Base-by-base conservation (phyloP, 2,329 filamentous ascomycete species). In the Leptodontidium sp. region DNA sequence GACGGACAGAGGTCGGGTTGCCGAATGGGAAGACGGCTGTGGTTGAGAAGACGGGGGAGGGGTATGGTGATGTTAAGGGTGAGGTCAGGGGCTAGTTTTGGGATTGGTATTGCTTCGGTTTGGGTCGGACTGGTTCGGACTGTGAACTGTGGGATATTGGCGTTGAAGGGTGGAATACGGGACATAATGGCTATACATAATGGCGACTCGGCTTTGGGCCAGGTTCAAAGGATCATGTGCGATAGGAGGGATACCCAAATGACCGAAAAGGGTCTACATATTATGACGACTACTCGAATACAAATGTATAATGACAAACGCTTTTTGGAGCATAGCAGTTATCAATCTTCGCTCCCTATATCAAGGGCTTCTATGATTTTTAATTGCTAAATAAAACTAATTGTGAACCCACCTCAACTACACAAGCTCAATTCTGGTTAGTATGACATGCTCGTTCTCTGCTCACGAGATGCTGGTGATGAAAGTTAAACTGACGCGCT, bases 1-100 rank as follows among this genome's bases (percentile, higher is more conserved):
- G 74, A 1, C 50, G 29, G 15, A 68, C 63, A 38, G 71, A 74
- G 68, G 55, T 72, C 4, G 57, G 53, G 35, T 53, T 77, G 45
- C 68, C 70, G 8, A 73, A 73, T 69, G 74, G 71, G 29, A 78
- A 71, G 65, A 70, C 59, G 49, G 55, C 67, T 24, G 69, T 72
- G 6, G 65, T 75, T 24, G 68, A 70, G 49, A 76, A 77, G 70
- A 69, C 64, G 2, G 72, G 68, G 14, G 71, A 74, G 9, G 71
- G 72, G 2, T 59, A 65, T 68, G 69, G 68, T 21, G 69, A 68
- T 57, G 49, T 70, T 5, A 63, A 69, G 50, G 52, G 63, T 14
- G 67, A 64, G 32, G 59, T 69, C 6, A 45, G 45, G 82, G 82
- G 57, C 38, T 61, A 52, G 24, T 7, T 11, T 38, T 35, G n/a